Evolutionary conservation across 352 stramenopile genomes (phyloP).

Genomic region (Phytophthora pseudosyringae): DNA sequence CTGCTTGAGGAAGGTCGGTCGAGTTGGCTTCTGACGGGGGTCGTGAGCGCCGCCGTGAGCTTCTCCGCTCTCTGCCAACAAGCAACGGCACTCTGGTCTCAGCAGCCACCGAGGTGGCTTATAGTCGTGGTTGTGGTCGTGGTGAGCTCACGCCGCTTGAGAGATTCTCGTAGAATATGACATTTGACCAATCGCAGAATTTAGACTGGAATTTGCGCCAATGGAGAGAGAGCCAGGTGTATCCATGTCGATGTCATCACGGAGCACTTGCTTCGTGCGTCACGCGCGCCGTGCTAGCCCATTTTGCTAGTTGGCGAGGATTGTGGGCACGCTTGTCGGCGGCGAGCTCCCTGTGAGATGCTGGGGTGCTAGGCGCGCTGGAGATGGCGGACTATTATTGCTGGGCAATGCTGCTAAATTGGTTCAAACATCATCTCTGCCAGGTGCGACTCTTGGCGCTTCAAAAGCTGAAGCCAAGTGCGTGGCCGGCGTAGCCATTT

Average conservation of each 20-base stretch:
- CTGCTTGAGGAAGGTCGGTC: slow-evolving; percentile 33
- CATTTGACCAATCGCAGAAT: slow-evolving; percentile 9
- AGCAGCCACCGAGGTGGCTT: not conserved
- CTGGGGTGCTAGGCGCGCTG: not conserved
- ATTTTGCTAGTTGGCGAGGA: slow-evolving; percentile 26
- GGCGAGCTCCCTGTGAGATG: not conserved
- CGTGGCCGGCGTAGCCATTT: too few species aligned
- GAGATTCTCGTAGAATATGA: slow-evolving; percentile 1
- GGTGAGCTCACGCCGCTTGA: slow-evolving; percentile 19
- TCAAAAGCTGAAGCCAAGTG: too few species aligned
- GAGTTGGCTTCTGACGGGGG: slow-evolving; percentile 21
- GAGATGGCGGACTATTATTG: not conserved
- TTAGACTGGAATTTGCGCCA: slow-evolving; percentile 5
- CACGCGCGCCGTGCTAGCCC: not conserved
- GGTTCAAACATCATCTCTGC: too few species aligned
- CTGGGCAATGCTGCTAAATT: not conserved
- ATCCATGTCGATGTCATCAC: slow-evolving; percentile 27
- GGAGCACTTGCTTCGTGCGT: not conserved
- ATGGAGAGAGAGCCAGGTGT: not conserved
- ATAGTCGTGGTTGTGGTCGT: slow-evolving; percentile 10
- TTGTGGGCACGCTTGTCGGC: not conserved
- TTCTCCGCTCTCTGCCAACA: slow-evolving; percentile 17
- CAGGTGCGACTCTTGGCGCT: too few species aligned
- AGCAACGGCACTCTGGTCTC: slow-evolving; percentile 8
- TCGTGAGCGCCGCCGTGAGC: not conserved